Percentiles rank a stretch among this genome's conserved stretches.
These are phyloP conservation scores for Acanthamoeba divionensis DNA, from an alignment of 208 protist species.

Conservation along the genomic window DNA sequence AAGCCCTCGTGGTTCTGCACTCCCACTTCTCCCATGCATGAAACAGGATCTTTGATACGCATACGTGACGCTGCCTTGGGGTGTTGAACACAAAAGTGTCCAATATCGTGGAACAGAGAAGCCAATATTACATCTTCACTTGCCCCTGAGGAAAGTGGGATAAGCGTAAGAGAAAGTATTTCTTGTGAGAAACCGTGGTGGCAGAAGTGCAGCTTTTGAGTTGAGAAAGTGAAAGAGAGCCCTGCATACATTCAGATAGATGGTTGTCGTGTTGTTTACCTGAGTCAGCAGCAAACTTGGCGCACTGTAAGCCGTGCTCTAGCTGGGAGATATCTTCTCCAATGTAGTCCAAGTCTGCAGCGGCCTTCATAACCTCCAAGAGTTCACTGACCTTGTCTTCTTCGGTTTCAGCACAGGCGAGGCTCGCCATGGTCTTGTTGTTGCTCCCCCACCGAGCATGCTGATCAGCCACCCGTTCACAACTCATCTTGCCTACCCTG, in stretches of 20 bases:
- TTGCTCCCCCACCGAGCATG: background rate
- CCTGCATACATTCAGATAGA: background rate
- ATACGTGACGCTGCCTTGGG: background rate
- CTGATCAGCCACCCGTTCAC: background rate
- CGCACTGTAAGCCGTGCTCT: conserved; percentile 47
- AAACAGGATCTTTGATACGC: background rate
- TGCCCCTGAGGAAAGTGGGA: background rate
- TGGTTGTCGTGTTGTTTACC: background rate
- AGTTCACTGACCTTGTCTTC: background rate
- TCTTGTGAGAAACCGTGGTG: background rate
- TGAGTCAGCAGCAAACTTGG: conserved; percentile 32
- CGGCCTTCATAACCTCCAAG: background rate
- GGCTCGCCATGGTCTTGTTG: background rate
- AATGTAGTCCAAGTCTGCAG: conserved; percentile 11
- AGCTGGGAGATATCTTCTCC: conserved; percentile 23
- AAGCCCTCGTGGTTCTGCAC: background rate
- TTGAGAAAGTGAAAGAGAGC: background rate
- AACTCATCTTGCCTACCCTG: background rate
- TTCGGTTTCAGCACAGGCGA: background rate
- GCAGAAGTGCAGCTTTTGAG: background rate
- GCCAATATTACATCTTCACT: conserved; percentile 10
- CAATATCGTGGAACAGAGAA: conserved; percentile 28
- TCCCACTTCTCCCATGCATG: background rate
- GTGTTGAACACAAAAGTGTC: background rate
- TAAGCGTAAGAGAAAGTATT: background rate